Evolutionary conservation across 202 grass and related monocot species (phyloP), one percentile per base, ranked within the genome.

Genomic region (Carex arenaria): DNA sequence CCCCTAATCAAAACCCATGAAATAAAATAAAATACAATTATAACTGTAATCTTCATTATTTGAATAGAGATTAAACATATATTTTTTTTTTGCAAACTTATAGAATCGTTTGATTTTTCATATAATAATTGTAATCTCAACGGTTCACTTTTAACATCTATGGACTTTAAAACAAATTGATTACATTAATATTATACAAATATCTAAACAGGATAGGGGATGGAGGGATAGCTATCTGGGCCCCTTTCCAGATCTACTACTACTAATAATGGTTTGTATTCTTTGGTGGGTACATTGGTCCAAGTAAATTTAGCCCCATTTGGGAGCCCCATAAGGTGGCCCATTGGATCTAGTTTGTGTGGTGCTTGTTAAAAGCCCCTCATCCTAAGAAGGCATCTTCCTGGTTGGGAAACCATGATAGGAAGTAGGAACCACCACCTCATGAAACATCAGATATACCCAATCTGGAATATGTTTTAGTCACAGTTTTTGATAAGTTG

Each of bases 281-380:
- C 19, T 78, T 66, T 67, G 49, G 75, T 86, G 84, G 31, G 64
- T 22, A 31, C 53, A 77, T 62, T 79, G 84, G 73, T 79, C 83
- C 72, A 65, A 15, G 28, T 75, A 71, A 23, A 26, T 22, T 49
- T 22, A n/a, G 36, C 38, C 71, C 72, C 57, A 63, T 74, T 8
- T 54, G 45, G 11, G 20, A 81, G 79, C 61, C 45, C 71, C 40
- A 67, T 65, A 67, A 40, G 61, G 31, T 79, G 74, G 74, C 73
- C 84, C 69, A 59, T 85, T 36, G 17, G 61, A 80, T 57, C 61
- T 23, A 85, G n/a, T 85, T 52, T 85, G 38, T 79, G 54, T 79
- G 47, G 61, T 85, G 72, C 63, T 67, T 79, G 59, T 79, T 67
- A 66, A 79, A 53, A 78, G 36, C 28, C 74, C 72, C 79, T 81